phyloP scores from a whole-genome alignment of 2,329 filamentous ascomycete species.

The Parastagonospora avenae region DNA sequence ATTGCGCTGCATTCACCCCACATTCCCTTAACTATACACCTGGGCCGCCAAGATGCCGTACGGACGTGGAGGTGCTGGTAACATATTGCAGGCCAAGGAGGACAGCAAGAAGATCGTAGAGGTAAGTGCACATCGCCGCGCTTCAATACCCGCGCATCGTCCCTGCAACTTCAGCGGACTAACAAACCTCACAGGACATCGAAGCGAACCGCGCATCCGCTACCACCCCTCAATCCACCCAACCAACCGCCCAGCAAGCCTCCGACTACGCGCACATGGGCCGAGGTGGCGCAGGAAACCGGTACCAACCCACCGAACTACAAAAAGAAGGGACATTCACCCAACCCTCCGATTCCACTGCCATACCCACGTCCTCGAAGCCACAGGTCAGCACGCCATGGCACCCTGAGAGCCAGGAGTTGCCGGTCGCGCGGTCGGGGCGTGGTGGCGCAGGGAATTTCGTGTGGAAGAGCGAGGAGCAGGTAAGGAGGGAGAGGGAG shows the following conservation, averaged over 20 bases:
- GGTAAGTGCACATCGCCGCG: slow-evolving; percentile 22
- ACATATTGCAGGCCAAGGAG: slow-evolving; percentile 46
- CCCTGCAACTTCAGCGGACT: neutral
- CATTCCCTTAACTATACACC: neutral
- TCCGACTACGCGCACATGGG: slow-evolving; percentile 51
- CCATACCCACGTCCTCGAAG: slow-evolving; percentile 30
- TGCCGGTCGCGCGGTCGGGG: slow-evolving; percentile 45
- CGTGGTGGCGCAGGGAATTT: slow-evolving; percentile 56
- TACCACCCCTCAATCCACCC: slow-evolving; percentile 9
- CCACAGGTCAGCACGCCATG: slow-evolving; percentile 40
- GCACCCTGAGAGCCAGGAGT: slow-evolving; percentile 40
- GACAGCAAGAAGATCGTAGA: slow-evolving; percentile 37
- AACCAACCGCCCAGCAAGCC: slow-evolving; percentile 17
- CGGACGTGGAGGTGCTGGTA: slow-evolving; percentile 55
- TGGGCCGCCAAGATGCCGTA: slow-evolving; percentile 30
- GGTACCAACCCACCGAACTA: slow-evolving; percentile 50
- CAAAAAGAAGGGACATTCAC: slow-evolving; percentile 47
- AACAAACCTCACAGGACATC: slow-evolving; percentile 38
- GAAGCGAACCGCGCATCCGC: slow-evolving; percentile 44
- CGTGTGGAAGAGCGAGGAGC: slow-evolving; percentile 47
- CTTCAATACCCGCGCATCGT: neutral
- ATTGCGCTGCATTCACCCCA: neutral
- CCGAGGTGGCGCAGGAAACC: slow-evolving; percentile 55
- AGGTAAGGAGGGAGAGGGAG: slow-evolving; percentile 30
- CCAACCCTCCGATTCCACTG: slow-evolving; percentile 33